Base-by-base conservation (phyloP, 2,329 filamentous ascomycete genomes). In the Myriosclerotinia duriaeana region DNA sequence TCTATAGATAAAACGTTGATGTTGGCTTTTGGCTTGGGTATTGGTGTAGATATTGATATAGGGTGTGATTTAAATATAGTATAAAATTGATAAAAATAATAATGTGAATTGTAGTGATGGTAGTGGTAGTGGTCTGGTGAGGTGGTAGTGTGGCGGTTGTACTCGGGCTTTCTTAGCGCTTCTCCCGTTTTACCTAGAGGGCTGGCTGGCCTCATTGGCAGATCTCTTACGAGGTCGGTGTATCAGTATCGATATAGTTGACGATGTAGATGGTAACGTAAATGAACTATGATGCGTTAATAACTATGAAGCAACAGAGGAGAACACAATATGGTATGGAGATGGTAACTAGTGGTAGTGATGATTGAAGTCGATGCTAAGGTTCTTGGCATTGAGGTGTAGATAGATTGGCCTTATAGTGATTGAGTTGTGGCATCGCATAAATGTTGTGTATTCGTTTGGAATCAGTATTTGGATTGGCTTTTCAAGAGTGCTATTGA, bases 181-280 rank as follows among this genome's bases (percentile, higher is more conserved):
- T 59, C 42, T 48, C 56, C 40, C 42, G 8, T 26, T 22, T n/a
- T 36, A 59, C 26, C 56, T 42, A 5, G 22, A 15, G 48, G 56
- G 20, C 12, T 30, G 20, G 22, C 17, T 7, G 14, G 46, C 17
- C 40, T 46, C 20, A 34, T 4, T 15, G 40, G 40, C 40, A n/a
- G 55, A 46, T 59, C 55, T 59, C 40, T 46, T 59, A 4, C n/a
- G 40, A 46, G 55, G 26, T 59, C 20, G 12, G 53, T 6, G 20
- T 6, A 14, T 40, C 11, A 5, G 2, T n/a, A n/a, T n/a, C n/a
- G 12, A 15, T n/a, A 1, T 12, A 30, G 22, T 30, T 58, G 22
- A 26, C 34, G 17, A n/a, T 40, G 5, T 40, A 44, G 54, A 56
- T 55, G n/a, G n/a, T n/a, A n/a, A n/a, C n/a, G n/a, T n/a, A n/a